Conservation (phyloP, 2,329 filamentous ascomycete species). For the Colletotrichum falcatum region DNA sequence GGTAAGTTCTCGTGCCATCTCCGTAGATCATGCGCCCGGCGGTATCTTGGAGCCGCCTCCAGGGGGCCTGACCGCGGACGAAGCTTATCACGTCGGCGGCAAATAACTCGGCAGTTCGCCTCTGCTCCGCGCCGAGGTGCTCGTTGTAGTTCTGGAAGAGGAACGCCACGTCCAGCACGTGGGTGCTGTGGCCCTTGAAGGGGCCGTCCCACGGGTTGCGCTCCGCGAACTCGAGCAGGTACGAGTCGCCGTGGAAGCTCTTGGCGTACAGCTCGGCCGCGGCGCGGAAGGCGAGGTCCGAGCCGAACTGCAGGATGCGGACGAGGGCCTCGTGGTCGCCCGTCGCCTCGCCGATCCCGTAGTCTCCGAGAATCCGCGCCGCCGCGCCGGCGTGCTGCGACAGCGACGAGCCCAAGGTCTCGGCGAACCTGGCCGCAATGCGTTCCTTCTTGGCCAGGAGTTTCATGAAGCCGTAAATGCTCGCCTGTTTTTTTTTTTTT, state of each 20-base stretch:
- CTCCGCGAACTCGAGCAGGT: slow-evolving; percentile 56
- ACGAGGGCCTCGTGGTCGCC: slow-evolving; percentile 8
- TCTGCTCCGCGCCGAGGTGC: slow-evolving; percentile 49
- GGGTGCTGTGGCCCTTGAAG: slow-evolving; percentile 53
- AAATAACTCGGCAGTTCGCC: slow-evolving; percentile 48
- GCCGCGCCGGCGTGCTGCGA: neutral
- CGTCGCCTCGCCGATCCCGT: neutral
- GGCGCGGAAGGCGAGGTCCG: slow-evolving; percentile 20
- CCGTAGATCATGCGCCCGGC: neutral
- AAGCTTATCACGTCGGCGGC: slow-evolving; percentile 54
- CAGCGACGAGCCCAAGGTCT: neutral
- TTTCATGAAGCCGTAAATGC: slow-evolving; percentile 14
- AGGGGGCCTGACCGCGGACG: slow-evolving; percentile 48
- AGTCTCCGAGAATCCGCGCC: neutral
- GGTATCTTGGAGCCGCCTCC: slow-evolving; percentile 10
- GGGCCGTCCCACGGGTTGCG: slow-evolving; percentile 59
- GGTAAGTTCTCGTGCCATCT: slow-evolving; percentile 13
- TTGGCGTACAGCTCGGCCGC: neutral
- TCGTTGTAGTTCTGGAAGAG: slow-evolving; percentile 61
- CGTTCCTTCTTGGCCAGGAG: neutral
- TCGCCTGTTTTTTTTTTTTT: neutral
- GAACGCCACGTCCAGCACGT: slow-evolving; percentile 59
- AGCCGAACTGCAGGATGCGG: slow-evolving; percentile 12
- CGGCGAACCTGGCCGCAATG: slow-evolving; percentile 11
- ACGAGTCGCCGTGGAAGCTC: slow-evolving; percentile 23